Conservation (phyloP, 1,284 basidiomycete species). For the Gymnopus androsaceus region DNA sequence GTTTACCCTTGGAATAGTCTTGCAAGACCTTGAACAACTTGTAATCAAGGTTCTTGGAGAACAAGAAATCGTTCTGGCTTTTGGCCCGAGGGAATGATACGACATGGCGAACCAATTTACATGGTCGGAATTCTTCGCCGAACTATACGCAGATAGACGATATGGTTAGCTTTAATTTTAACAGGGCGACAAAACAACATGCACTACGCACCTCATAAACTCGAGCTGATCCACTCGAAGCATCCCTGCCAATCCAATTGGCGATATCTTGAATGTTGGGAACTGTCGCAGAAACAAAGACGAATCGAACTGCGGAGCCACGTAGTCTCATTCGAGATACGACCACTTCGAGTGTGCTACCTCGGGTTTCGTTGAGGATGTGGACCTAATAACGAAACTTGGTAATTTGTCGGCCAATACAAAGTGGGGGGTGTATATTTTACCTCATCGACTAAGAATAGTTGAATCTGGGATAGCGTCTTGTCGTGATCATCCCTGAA, state of each 20-base stretch:
- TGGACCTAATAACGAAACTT: conserved; percentile 67
- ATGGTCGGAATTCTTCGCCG: conserved; percentile 88
- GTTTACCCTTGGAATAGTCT: conserved; percentile 72
- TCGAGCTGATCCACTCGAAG: conserved; percentile 49
- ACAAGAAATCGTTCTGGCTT: conserved; percentile 79
- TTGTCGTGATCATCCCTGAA: conserved; percentile 69
- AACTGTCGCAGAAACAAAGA: conserved; percentile 91
- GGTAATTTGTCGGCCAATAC: background rate
- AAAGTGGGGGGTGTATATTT: conserved; percentile 3
- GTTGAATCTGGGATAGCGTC: conserved; percentile 67
- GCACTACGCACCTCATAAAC: conserved; percentile 66
- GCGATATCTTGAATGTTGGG: conserved; percentile 94
- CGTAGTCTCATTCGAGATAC: conserved; percentile 89
- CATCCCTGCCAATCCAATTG: conserved; percentile 73
- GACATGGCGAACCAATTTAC: conserved; percentile 74
- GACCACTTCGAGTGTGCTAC: conserved; percentile 91
- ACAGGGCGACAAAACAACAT: background rate
- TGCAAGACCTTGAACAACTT: conserved; percentile 74
- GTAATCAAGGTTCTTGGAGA: conserved; percentile 72
- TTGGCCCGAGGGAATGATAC: conserved; percentile 61
- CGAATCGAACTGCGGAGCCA: conserved; percentile 72
- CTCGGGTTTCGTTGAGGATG: conserved; percentile 85
- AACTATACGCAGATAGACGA: conserved; percentile 55
- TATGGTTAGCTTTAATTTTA: background rate
- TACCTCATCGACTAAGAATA: conserved; percentile 93